These are phyloP conservation scores for Trichoderma sp. DNA, from an alignment of 2,329 filamentous ascomycete genomes.

Conservation along the genomic window DNA sequence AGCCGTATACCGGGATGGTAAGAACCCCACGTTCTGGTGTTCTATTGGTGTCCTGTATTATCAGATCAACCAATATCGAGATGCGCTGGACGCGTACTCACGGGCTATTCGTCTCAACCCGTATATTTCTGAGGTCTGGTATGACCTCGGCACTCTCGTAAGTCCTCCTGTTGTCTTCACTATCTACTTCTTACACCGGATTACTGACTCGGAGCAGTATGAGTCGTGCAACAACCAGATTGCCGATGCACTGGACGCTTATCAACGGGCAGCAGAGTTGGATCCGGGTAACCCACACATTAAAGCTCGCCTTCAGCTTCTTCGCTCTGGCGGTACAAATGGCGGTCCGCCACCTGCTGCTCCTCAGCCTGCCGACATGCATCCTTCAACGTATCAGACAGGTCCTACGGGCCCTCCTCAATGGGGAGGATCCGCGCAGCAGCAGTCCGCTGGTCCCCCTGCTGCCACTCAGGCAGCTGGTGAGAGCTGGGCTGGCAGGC, in stretches of 20 bases:
- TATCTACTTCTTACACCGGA: not conserved
- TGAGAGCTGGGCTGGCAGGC: slow-evolving; percentile 61
- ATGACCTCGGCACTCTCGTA: slow-evolving; percentile 93
- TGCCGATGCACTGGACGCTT: slow-evolving; percentile 91
- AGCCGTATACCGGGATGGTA: slow-evolving; percentile 94
- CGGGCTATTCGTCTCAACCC: slow-evolving; percentile 95
- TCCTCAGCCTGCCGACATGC: slow-evolving; percentile 93
- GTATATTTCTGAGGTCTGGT: slow-evolving; percentile 99
- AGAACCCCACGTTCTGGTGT: slow-evolving; percentile 99
- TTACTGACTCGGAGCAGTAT: slow-evolving; percentile 61
- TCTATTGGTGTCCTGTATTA: slow-evolving; percentile 99
- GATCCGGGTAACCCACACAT: slow-evolving; percentile 94
- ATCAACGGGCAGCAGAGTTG: slow-evolving; percentile 89
- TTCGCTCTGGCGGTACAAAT: slow-evolving; percentile 77
- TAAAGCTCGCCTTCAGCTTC: slow-evolving; percentile 86
- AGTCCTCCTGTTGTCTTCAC: slow-evolving; percentile 39
- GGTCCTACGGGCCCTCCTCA: slow-evolving; percentile 82
- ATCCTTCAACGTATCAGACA: slow-evolving; percentile 89
- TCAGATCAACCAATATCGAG: slow-evolving; percentile 99
- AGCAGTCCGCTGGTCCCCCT: slow-evolving; percentile 56
- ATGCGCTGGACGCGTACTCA: slow-evolving; percentile 96
- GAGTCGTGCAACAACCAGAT: slow-evolving; percentile 99
- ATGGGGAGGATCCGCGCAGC: slow-evolving; percentile 78
- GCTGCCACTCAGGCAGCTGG: slow-evolving; percentile 61
- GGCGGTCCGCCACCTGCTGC: slow-evolving; percentile 73